These are phyloP conservation scores for Aspergillus sparsus DNA, from an alignment of 495 filamentous ascomycete species.

Conservation along the genomic window DNA sequence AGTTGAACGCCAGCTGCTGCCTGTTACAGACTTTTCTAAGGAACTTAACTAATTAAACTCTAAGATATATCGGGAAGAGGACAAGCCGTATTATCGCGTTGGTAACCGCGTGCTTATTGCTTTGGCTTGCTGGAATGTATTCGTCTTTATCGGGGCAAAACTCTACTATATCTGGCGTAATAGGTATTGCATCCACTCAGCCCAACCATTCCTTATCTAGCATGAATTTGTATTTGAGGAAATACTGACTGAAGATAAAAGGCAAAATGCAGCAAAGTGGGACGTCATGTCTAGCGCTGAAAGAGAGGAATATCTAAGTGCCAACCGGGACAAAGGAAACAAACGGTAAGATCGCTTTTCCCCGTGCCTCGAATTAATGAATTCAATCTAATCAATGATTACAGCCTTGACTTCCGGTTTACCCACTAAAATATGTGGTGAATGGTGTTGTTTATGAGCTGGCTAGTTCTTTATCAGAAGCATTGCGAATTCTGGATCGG, in stretches of 20 bases:
- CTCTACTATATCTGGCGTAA: constrained; percentile 66
- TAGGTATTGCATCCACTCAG: constrained; percentile 30
- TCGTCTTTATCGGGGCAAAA: constrained; percentile 58
- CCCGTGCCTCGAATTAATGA: not conserved
- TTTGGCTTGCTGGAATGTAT: constrained; percentile 53
- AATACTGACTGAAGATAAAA: constrained; percentile 21
- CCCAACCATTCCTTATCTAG: no score
- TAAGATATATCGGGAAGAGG: constrained; percentile 63
- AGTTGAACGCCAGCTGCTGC: constrained; percentile 18
- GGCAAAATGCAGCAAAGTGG: constrained; percentile 52
- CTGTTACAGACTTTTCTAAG: not conserved
- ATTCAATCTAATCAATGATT: not conserved
- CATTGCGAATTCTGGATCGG: no score
- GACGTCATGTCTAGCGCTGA: constrained; percentile 62
- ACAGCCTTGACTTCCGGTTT: constrained; percentile 56
- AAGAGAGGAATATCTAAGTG: constrained; percentile 60
- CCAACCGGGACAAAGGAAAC: constrained; percentile 67
- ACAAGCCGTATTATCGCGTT: constrained; percentile 64
- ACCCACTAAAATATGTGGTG: constrained; percentile 36
- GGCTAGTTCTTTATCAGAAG: no score
- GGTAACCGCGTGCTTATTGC: constrained; percentile 67
- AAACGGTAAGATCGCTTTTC: constrained; percentile 53
- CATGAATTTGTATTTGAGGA: not conserved
- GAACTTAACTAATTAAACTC: not conserved
- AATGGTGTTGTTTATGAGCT: no score